Percentiles rank a stretch among this genome's conserved stretches.
These are phyloP conservation scores for Persicaria tinctoria DNA, from an alignment of 148 eudicot genomes.

Conservation along the genomic window DNA sequence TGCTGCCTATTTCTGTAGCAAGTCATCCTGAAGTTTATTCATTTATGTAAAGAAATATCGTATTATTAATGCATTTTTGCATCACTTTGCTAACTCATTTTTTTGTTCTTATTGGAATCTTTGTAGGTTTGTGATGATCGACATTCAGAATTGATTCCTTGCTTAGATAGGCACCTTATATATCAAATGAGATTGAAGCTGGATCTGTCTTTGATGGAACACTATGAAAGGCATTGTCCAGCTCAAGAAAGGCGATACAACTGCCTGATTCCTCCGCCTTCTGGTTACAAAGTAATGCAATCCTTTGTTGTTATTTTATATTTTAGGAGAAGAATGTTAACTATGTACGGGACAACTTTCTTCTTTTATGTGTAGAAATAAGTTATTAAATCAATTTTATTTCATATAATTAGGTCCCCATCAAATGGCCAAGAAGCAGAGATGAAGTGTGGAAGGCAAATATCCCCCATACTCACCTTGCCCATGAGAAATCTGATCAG, in stretches of 20 bases:
- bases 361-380: background rate
- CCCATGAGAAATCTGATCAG: slow-evolving; percentile 19
- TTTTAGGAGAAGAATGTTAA: background rate
- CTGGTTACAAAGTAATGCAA: slow-evolving; percentile 15
- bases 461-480: slow-evolving; percentile 19
- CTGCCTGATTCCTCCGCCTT: slow-evolving; percentile 18
- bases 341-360: background rate
- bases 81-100: background rate
- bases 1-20: background rate
- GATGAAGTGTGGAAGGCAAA: slow-evolving; percentile 21
- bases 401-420: slow-evolving; percentile 8
- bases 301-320: background rate
- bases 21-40: background rate
- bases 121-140: slow-evolving; percentile 16
- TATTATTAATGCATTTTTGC: background rate
- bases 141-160: slow-evolving; percentile 18
- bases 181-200: slow-evolving; percentile 18
- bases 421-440: slow-evolving; percentile 18
- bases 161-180: slow-evolving; percentile 18
- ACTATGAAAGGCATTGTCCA: slow-evolving; percentile 19
- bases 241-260: slow-evolving; percentile 15
- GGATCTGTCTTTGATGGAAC: slow-evolving; percentile 15
- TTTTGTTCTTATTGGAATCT: background rate
- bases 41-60: background rate
- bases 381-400: background rate